A percentile compares a stretch with the other conserved stretches of the same genome.
Conservation (phyloP, 257 asterid species). For the Oldenlandia corymbosa region DNA sequence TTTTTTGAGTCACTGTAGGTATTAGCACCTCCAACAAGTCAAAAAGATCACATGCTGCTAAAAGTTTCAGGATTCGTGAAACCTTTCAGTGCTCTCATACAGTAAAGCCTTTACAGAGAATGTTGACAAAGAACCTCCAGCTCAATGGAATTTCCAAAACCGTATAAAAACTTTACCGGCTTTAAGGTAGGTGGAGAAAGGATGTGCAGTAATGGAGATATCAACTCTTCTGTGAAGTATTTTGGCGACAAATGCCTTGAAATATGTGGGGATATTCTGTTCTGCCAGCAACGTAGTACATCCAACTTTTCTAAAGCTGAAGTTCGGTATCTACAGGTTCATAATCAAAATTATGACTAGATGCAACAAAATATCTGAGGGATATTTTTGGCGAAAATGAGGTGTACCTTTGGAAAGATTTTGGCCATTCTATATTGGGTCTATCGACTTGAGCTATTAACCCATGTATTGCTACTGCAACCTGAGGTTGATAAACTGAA, state of each 20-base stretch:
- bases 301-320: slow-evolving; percentile 67
- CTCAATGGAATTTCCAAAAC: background rate
- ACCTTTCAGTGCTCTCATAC: background rate
- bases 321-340: slow-evolving; percentile 51
- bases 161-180: slow-evolving; percentile 49
- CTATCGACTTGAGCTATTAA: slow-evolving; percentile 71
- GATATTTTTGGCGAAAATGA: background rate
- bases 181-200: slow-evolving; percentile 76
- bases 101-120: background rate
- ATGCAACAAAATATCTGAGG: slow-evolving; percentile 5
- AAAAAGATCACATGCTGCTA: background rate
- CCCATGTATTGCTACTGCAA: slow-evolving; percentile 62
- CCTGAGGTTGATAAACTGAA: slow-evolving; percentile 86
- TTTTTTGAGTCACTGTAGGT: too few species aligned
- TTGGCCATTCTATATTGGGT: slow-evolving; percentile 89
- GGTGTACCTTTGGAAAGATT: slow-evolving; percentile 76
- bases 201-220: slow-evolving; percentile 78
- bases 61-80: background rate
- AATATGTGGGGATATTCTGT: slow-evolving; percentile 59
- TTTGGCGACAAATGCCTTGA: slow-evolving; percentile 83
- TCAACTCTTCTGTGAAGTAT: slow-evolving; percentile 72
- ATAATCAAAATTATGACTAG: slow-evolving; percentile 15
- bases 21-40: background rate
- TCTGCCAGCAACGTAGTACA: slow-evolving; percentile 68
- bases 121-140: background rate